Evolutionary conservation across 148 eudicot species (phyloP), one percentile per base, ranked within the genome.

Genomic region (Camellia granthamiana): DNA sequence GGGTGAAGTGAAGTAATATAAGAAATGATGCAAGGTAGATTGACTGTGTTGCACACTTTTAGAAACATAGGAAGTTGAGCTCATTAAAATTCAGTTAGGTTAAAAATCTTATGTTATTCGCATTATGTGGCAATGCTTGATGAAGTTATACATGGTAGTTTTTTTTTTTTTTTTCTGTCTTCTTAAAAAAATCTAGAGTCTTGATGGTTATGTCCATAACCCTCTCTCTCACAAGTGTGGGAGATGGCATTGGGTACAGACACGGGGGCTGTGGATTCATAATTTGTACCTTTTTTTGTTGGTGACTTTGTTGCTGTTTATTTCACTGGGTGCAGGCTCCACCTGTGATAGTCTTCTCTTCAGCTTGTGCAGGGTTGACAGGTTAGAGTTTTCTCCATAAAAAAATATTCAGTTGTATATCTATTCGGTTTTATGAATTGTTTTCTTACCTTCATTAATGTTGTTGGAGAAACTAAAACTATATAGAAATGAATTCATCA

Each of bases 311-410:
- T 76, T 38, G 43, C 58, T 13, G 13, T 8, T 42, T 44, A 61
- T 76, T 62, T 80, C 19, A 61, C 60, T 81, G 43, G 76, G 83
- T 87, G 78, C 90, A 95, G 97, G 93, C 90, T 69, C 97, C 97
- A 12, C 97, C 97, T 44, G 94, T 95, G 80, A 91, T 95, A 82
- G 89, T 95, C 75, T 93, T 95, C 86, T 95, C 98, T 61, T 93
- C 97, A 55, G 97, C 91, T 70, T 95, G 98, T 88, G 97, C 98
- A 71, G 98, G 98, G 49, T 74, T 95, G 74, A 92, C 91, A 88
- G 98, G 97, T 93, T 47, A 79, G 86, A 67, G n/a, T 69, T 75
- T 75, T 44, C 59, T 70, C 9, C 15, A 15, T 6, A 46, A 54
- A 3, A 14, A 59, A 12, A n/a, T 42, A 6, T 74, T 77, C 71